Evolutionary conservation across 805 yeast species (phyloP).

Genomic region (Wickerhamia fluorescens): DNA sequence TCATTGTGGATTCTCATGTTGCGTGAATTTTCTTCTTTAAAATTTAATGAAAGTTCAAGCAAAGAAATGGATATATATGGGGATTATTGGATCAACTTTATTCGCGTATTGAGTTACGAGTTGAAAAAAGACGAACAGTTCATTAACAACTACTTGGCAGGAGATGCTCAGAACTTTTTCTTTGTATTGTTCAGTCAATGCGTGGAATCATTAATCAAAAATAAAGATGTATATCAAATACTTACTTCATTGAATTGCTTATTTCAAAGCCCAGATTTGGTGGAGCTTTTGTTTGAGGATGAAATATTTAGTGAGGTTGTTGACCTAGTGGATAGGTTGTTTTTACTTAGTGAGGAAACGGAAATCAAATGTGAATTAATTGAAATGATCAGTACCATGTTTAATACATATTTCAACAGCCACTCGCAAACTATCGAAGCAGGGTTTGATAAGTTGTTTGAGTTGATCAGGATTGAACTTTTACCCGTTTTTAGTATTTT

Average conservation of each 20-base stretch:
- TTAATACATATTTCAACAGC: slow-evolving; percentile 16
- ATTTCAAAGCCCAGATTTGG: slow-evolving; percentile 49
- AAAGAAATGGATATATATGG: slow-evolving; percentile 44
- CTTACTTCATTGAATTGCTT: slow-evolving; percentile 43
- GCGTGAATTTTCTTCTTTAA: slow-evolving; percentile 64
- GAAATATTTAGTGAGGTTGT: slow-evolving; percentile 67
- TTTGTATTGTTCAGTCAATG: slow-evolving; percentile 81
- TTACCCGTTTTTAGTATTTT: slow-evolving; percentile 52
- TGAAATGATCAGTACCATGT: slow-evolving; percentile 25
- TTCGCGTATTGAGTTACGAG: slow-evolving; percentile 65
- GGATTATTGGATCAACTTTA: slow-evolving; percentile 68
- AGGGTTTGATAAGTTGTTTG: slow-evolving; percentile 77
- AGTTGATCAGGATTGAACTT: slow-evolving; percentile 63
- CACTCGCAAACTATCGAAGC: slow-evolving; percentile 39
- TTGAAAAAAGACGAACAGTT: slow-evolving; percentile 43
- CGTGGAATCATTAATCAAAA: slow-evolving; percentile 57
- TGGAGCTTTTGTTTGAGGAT: slow-evolving; percentile 55
- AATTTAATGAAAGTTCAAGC: slow-evolving; percentile 40
- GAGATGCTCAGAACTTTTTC: slow-evolving; percentile 59
- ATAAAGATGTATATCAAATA: slow-evolving; percentile 42
- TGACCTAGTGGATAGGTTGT: slow-evolving; percentile 67
- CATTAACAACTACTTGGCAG: slow-evolving; percentile 43
- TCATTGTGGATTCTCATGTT: slow-evolving; percentile 77
- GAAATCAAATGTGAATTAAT: slow-evolving; percentile 51
- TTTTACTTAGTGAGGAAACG: slow-evolving; percentile 52